These are phyloP conservation scores for Trichomonas tenax DNA, from an alignment of 208 protist species.

Conservation along the genomic window DNA sequence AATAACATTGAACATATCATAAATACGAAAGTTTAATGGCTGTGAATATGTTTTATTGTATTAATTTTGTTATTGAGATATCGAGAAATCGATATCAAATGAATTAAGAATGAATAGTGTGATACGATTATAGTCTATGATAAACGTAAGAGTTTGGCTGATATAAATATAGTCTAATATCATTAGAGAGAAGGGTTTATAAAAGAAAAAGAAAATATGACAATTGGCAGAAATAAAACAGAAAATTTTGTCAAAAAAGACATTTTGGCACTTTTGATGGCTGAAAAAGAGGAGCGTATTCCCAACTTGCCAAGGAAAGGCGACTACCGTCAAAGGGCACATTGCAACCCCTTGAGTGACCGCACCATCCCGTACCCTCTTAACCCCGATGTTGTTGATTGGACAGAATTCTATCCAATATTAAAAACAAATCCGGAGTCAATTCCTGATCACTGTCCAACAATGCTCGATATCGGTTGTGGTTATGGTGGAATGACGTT, in stretches of 20 bases:
- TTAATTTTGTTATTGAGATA: too few relatives aligned
- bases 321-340: background rate
- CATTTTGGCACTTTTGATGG: background rate
- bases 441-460: background rate
- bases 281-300: background rate
- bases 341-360: constrained; percentile 16
- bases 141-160: too few relatives aligned
- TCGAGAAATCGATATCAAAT: too few relatives aligned
- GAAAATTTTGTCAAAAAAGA: background rate
- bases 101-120: too few relatives aligned
- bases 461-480: constrained; percentile 19
- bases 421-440: background rate
- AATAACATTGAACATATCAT: too few relatives aligned
- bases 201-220: too few relatives aligned
- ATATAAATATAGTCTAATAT: too few relatives aligned
- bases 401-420: background rate
- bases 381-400: background rate
- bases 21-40: too few relatives aligned
- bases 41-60: too few relatives aligned
- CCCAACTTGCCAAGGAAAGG: background rate
- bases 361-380: background rate
- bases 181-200: too few relatives aligned
- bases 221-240: too few relatives aligned
- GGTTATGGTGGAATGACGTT: constrained; percentile 14
- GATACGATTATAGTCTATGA: too few relatives aligned